Conservation (phyloP, 164 flowering plant genomes). For the Stephania cephalantha region DNA sequence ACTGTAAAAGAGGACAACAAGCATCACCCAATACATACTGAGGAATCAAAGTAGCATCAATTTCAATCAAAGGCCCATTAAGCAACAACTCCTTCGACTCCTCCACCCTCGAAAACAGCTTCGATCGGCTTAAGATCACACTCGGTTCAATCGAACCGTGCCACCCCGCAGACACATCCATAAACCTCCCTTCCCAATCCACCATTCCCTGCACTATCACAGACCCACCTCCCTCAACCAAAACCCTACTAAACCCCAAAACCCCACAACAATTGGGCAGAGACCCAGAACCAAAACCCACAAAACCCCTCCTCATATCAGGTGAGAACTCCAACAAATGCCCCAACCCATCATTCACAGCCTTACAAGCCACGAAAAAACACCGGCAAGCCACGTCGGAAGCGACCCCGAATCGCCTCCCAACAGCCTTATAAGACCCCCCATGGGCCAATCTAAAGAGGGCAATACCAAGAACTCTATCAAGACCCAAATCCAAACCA, state of each 20-base stretch:
- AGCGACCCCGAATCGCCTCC: slow-evolving; percentile 49
- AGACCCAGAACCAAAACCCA: slow-evolving; percentile 52
- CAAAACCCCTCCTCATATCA: slow-evolving; percentile 28
- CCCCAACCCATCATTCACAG: slow-evolving; percentile 40
- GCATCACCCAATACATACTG: slow-evolving; percentile 69
- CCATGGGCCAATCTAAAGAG: slow-evolving; percentile 64
- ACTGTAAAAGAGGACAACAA: slow-evolving; percentile 59
- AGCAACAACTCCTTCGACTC: slow-evolving; percentile 46
- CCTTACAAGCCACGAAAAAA: slow-evolving; percentile 54
- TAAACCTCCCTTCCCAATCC: slow-evolving; percentile 71
- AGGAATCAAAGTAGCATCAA: slow-evolving; percentile 36
- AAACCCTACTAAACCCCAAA: slow-evolving; percentile 14
- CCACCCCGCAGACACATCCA: slow-evolving; percentile 90
- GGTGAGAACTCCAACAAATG: slow-evolving; percentile 37
- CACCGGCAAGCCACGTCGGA: slow-evolving; percentile 42
- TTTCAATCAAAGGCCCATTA: slow-evolving; percentile 29
- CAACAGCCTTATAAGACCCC: slow-evolving; percentile 41
- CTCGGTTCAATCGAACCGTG: slow-evolving; percentile 42
- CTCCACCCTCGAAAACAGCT: slow-evolving; percentile 45
- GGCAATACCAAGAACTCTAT: slow-evolving; percentile 44
- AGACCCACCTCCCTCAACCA: slow-evolving; percentile 35
- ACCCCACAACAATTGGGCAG: slow-evolving; percentile 67
- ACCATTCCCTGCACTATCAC: slow-evolving; percentile 71
- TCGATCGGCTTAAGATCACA: slow-evolving; percentile 37
- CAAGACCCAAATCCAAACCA: slow-evolving; percentile 25